These are phyloP conservation scores for Metschnikowia corniflorae DNA, from an alignment of 805 yeast species.

Conservation along the genomic window DNA sequence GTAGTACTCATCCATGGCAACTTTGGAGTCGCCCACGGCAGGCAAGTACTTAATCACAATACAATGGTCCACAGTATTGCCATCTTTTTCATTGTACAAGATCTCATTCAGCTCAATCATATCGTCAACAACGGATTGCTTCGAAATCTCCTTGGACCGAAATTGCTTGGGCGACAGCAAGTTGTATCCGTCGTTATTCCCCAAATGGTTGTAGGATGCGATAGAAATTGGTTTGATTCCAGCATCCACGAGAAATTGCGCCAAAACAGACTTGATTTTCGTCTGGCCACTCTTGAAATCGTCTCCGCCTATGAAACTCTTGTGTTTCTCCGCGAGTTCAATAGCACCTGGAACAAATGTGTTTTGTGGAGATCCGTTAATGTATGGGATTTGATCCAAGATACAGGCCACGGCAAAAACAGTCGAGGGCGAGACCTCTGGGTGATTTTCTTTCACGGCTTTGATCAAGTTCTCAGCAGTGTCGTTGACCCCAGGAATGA, in stretches of 20 bases:
- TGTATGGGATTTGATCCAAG: slow-evolving; percentile 82
- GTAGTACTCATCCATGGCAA: slow-evolving; percentile 98
- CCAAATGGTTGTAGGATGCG: slow-evolving; percentile 94
- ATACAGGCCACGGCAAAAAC: slow-evolving; percentile 91
- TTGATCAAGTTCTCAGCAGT: slow-evolving; percentile 74
- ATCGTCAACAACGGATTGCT: slow-evolving; percentile 90
- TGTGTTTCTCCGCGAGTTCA: slow-evolving; percentile 76
- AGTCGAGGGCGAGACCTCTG: slow-evolving; percentile 89
- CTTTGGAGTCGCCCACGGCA: slow-evolving; percentile 95
- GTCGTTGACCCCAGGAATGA: slow-evolving; percentile 79
- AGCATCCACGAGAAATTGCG: slow-evolving; percentile 94
- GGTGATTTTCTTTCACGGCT: slow-evolving; percentile 73
- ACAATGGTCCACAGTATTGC: slow-evolving; percentile 83
- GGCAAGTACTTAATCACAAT: slow-evolving; percentile 91
- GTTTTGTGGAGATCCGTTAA: slow-evolving; percentile 96
- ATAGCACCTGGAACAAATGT: slow-evolving; percentile 95
- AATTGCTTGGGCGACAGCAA: slow-evolving; percentile 89
- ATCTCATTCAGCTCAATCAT: slow-evolving; percentile 84
- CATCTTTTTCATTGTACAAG: slow-evolving; percentile 75
- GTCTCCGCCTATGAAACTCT: slow-evolving; percentile 88
- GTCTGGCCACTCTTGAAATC: slow-evolving; percentile 98
- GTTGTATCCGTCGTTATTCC: slow-evolving; percentile 94
- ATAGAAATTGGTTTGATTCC: slow-evolving; percentile 93
- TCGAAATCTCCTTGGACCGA: slow-evolving; percentile 92
- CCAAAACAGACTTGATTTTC: slow-evolving; percentile 91